phyloP scores from a whole-genome alignment of 2,329 filamentous ascomycete genomes.

The Aspergillus hortae region DNA sequence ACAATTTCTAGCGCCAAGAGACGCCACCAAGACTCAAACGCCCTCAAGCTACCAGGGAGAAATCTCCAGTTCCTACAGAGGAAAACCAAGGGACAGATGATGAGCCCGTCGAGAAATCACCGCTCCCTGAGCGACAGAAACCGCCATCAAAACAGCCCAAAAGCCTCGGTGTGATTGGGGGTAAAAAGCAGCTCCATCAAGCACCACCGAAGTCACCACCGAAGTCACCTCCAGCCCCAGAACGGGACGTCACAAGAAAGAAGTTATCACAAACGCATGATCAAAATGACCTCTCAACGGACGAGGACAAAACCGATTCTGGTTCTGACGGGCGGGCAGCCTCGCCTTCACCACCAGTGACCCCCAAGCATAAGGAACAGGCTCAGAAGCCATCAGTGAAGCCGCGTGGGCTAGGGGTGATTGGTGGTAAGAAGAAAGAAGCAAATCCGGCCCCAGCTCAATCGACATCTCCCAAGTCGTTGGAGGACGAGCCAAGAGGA shows the following conservation, averaged over 20 bases:
- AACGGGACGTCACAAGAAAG: background rate
- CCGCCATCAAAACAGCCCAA: constrained; percentile 7
- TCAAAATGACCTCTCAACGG: background rate
- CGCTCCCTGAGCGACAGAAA: constrained; percentile 5
- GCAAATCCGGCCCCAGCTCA: constrained; percentile 2
- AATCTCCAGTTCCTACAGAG: background rate
- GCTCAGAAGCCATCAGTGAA: background rate
- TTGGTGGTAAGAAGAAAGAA: constrained; percentile 26
- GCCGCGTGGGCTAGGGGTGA: constrained; percentile 21
- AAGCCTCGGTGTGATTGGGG: constrained; percentile 22
- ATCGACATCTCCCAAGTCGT: background rate
- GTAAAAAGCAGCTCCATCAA: constrained; percentile 13
- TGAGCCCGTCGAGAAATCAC: background rate
- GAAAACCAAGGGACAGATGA: constrained; percentile 7
- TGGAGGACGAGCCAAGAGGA: background rate
- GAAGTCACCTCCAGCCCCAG: background rate
- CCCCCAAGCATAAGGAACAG: background rate
- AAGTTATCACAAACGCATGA: background rate
- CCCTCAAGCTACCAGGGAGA: constrained; percentile 2
- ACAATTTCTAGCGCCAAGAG: constrained; percentile 31
- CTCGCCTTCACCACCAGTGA: background rate
- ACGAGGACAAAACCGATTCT: constrained; percentile 3
- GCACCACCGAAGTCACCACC: background rate
- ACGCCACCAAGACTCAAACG: constrained; percentile 30
- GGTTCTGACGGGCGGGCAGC: constrained; percentile 1